Evolutionary conservation across 2,329 filamentous ascomycete species (phyloP), one percentile per base, ranked within the genome.

Genomic region (Camptophora hylomeconis): DNA sequence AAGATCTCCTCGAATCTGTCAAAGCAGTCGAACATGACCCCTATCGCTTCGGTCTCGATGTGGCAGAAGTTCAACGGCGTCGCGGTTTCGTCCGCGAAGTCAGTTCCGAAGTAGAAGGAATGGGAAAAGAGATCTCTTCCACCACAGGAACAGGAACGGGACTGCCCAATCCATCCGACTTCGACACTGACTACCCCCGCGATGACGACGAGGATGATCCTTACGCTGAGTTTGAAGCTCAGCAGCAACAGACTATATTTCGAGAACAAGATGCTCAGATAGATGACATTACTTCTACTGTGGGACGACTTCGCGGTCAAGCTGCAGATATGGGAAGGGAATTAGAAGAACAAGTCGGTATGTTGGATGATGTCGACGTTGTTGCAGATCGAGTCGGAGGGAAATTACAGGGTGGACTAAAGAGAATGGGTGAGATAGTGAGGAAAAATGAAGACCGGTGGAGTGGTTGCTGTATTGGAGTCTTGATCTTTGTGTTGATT

Each of bases 291-390:
- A 93, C 92, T 51, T 72, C 76, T 42, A 95, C 87, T 1, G 89
- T 98, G 14, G 87, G 86, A 2, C 94, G 84, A 50, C 58, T 98
- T 49, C 67, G 87, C 32, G 68, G 79, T 49, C 89, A 95, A 64
- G 92, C 89, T 2, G 77, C 92, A 55, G 81, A 84, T 45, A 98
- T 98, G 87, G 87, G 89, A 2, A 67, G 87, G 33, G 89, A 98
- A 61, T 64, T 98, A 24, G 92, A 94, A 57, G 89, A 98, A 60
- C 89, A 98, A 64, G 69, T 69, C 13, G 81, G 84, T 53, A 78
- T 95, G 69, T 65, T 98, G 33, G 76, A 89, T 39, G 75, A 80
- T 29, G 79, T 92, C 21, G 87, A 95, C 55, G 69, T 66, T 17
- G 64, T 92, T 32, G 83, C 82, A 3, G 86, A 95, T 52, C 69